Base-by-base conservation (phyloP, 352 stramenopile genomes). In the Phytophthora hibernalis region DNA sequence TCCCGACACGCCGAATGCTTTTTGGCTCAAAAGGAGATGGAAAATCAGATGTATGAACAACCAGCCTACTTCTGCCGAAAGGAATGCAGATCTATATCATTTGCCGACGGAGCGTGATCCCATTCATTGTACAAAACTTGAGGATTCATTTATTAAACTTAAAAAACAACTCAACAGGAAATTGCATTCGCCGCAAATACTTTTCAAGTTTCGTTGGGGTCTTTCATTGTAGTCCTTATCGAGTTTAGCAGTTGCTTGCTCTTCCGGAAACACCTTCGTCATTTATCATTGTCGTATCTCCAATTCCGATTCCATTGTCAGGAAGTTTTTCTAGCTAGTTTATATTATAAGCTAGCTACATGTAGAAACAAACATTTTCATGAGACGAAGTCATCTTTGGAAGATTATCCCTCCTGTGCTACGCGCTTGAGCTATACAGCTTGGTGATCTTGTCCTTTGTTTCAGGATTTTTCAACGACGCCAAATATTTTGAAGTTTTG, bases 1-100 rank as follows among this genome's bases (percentile, higher is more conserved):
- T 77, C 71, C 1, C 28, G 65, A 3, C 33, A 77, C 8, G 81
- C 81, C 1, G 57, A 62, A 11, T 90, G 83, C 31, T 84, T 91
- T 56, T 49, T 62, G 11, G 59, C 43, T 11, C 74, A 82, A 28
- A 77, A 68, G 26, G 37, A 68, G 24, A 55, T 53, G 16, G 50
- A 64, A 21, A 38, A 57, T 16, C 54, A 54, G 49, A 33, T 68
- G 37, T 22, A 52, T 42, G 63, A 67, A 52, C 50, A 48, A 10
- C n/a, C 33, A 22, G 16, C 31, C 2, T 45, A 28, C 30, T 62
- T 50, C 3, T 57, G 12, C 43, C 54, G 30, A 24, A 65, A 48
- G 8, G 9, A 58, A 28, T 26, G 20, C 20, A 35, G 42, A 42
- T 26, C 18, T 30, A 40, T 51, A 11, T 35, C 30, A 1, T 57